Conservation (phyloP, 306 rosid genomes). For the Quercus robur region DNA sequence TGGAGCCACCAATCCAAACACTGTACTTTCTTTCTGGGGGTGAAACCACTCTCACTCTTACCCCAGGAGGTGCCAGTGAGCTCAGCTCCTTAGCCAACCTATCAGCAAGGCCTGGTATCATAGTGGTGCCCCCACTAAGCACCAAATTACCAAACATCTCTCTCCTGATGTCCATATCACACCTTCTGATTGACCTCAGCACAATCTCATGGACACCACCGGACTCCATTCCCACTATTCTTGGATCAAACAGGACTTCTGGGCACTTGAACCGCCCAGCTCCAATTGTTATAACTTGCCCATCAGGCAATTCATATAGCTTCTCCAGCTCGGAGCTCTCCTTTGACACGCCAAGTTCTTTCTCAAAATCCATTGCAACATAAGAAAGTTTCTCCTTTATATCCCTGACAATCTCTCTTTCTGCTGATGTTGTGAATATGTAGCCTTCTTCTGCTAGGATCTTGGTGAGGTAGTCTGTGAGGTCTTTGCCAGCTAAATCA, state of each 20-base stretch:
- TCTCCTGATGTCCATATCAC: not conserved
- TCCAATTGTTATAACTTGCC: not conserved
- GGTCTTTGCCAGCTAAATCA: not conserved
- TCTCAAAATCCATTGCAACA: not conserved
- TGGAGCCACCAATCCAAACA: not conserved
- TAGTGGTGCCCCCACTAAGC: not conserved
- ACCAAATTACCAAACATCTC: not conserved
- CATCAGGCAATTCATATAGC: not conserved
- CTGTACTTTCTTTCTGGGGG: not conserved
- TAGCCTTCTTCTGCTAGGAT: not conserved
- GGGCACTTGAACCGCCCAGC: not conserved
- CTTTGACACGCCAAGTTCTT: not conserved
- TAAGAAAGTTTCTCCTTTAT: not conserved
- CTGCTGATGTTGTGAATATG: not conserved
- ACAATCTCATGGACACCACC: not conserved
- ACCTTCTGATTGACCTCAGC: not conserved
- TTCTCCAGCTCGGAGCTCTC: not conserved
- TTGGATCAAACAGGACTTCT: not conserved
- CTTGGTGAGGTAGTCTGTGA: not conserved
- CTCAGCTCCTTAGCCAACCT: not conserved
- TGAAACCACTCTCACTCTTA: not conserved
- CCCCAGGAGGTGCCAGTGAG: not conserved
- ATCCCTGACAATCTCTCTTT: not conserved
- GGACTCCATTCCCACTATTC: not conserved
- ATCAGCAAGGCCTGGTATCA: not conserved